phyloP scores from a whole-genome alignment of 2,329 filamentous ascomycete species.

The Cladosporium velox region DNA sequence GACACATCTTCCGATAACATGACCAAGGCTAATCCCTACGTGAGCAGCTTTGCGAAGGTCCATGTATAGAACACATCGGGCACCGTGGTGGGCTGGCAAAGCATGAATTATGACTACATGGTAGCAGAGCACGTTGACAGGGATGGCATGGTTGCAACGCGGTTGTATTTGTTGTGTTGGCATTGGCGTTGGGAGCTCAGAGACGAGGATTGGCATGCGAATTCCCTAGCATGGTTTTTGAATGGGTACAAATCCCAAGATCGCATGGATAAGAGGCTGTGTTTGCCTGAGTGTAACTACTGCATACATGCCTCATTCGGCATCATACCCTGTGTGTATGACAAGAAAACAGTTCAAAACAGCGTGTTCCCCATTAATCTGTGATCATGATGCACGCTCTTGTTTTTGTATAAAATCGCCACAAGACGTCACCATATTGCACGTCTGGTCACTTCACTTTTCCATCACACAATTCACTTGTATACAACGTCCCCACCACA shows the following conservation, averaged over 20 bases:
- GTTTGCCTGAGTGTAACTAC: not conserved
- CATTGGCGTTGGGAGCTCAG: constrained; percentile 2
- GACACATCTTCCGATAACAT: constrained; percentile 22
- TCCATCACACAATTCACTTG: constrained; percentile 6
- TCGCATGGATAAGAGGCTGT: constrained; percentile 9
- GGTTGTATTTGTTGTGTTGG: not conserved
- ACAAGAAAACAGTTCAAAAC: constrained; percentile 4
- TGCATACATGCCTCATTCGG: constrained; percentile 6
- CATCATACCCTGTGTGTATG: constrained; percentile 8
- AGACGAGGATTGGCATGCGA: not conserved
- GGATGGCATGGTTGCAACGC: not conserved
- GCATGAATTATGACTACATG: constrained; percentile 36
- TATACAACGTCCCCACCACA: not conserved
- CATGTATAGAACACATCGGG: constrained; percentile 40
- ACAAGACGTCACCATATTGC: not conserved
- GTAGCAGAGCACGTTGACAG: constrained; percentile 14
- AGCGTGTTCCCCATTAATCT: not conserved
- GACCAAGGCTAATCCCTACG: constrained; percentile 35
- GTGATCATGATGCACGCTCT: not conserved
- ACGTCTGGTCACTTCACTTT: not conserved
- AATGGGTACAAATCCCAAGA: not conserved
- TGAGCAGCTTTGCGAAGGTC: constrained; percentile 40
- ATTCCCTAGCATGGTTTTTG: constrained; percentile 5
- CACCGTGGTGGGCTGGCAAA: constrained; percentile 34
- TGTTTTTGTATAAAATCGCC: not conserved